Evolutionary conservation across 805 yeast species (phyloP).

Genomic region (Zygosaccharomyces gambellarensis): DNA sequence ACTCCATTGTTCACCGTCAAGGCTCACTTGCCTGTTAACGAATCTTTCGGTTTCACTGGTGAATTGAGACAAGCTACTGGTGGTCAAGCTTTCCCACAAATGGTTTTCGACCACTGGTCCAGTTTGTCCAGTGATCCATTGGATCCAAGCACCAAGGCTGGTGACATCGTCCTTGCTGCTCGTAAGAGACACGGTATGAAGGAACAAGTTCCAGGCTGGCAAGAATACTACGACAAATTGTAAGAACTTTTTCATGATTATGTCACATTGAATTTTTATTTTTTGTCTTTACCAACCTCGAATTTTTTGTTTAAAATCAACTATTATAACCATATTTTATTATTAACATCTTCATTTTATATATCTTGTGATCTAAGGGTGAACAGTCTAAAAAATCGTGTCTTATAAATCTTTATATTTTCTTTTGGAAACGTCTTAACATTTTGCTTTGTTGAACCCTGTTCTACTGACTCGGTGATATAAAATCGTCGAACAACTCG

Average conservation of each 20-base stretch:
- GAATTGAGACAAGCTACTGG: conserved; percentile 99
- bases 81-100: conserved; percentile 99
- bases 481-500: not conserved
- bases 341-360: not conserved
- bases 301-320: not conserved
- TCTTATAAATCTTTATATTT: not conserved
- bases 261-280: not conserved
- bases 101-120: conserved; percentile 99
- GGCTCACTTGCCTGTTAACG: conserved; percentile 99
- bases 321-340: not conserved
- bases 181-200: conserved; percentile 97
- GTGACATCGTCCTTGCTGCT: conserved; percentile 57
- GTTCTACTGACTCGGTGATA: not conserved
- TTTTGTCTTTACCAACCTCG: not conserved
- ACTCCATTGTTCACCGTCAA: conserved; percentile 99
- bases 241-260: conserved; percentile 34
- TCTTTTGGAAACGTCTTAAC: not conserved
- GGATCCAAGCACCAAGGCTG: conserved; percentile 74
- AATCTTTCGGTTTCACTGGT: conserved; percentile 99
- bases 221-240: conserved; percentile 95
- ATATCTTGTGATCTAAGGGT: not conserved
- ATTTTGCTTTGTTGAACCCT: not conserved
- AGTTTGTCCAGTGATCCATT: conserved; percentile 86
- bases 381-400: not conserved
- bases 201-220: conserved; percentile 98